Evolutionary conservation across 1,284 basidiomycete species (phyloP).

Genomic region (Heterobasidion parviporum): DNA sequence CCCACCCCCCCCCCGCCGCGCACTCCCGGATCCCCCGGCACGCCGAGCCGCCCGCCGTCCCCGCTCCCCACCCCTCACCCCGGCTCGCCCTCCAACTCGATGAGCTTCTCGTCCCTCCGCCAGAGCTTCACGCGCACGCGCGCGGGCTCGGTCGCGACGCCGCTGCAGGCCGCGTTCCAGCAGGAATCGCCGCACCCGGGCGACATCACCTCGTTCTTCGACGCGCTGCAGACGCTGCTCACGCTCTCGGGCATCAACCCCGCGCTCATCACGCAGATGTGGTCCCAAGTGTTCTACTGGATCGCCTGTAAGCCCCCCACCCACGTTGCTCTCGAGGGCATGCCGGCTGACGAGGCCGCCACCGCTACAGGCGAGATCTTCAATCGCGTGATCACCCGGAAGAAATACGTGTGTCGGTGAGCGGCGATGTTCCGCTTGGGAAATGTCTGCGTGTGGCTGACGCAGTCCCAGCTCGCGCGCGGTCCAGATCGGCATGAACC

Average conservation of each 20-base stretch:
- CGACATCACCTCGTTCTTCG: slow-evolving; percentile 76
- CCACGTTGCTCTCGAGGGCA: background rate
- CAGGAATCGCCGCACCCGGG: slow-evolving; percentile 29
- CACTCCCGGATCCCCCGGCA: slow-evolving; percentile 34
- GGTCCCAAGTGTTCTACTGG: slow-evolving; percentile 96
- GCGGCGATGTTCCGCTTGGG: slow-evolving; percentile 9
- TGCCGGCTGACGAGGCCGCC: background rate
- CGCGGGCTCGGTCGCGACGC: slow-evolving; percentile 32
- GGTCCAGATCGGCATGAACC: slow-evolving; percentile 85
- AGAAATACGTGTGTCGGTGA: slow-evolving; percentile 89
- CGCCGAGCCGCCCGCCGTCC: slow-evolving; percentile 34
- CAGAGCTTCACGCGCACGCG: slow-evolving; percentile 50
- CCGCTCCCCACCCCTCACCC: slow-evolving; percentile 30
- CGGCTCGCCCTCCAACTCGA: slow-evolving; percentile 29
- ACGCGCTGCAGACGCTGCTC: slow-evolving; percentile 82
- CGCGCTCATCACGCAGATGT: slow-evolving; percentile 80
- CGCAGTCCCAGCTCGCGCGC: slow-evolving; percentile 59
- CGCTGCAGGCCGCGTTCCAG: slow-evolving; percentile 43
- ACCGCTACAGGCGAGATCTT: slow-evolving; percentile 76
- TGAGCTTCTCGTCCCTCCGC: slow-evolving; percentile 54
- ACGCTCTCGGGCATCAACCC: slow-evolving; percentile 90
- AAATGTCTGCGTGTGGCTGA: slow-evolving; percentile 3
- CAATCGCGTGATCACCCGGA: slow-evolving; percentile 86
- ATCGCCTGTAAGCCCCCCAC: slow-evolving; percentile 56
- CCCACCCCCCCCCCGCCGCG: slow-evolving; percentile 19